These are phyloP conservation scores for Conticribra guillardii DNA, from an alignment of 108 stramenopile species.

Conservation along the genomic window DNA sequence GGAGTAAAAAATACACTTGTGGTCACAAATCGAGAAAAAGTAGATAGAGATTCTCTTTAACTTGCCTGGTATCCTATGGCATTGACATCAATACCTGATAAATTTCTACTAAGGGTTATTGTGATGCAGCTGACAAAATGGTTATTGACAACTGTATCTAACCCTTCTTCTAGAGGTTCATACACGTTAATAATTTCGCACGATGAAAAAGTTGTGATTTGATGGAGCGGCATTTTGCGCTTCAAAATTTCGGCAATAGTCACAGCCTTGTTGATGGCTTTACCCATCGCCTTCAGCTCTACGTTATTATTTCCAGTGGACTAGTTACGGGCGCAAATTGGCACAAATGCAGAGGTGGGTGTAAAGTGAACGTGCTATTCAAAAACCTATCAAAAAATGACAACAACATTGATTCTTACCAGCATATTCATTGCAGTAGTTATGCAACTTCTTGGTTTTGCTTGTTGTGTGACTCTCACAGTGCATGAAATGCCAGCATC, in stretches of 20 bases:
- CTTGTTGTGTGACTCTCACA: slow-evolving; percentile 83
- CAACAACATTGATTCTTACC: slow-evolving; percentile 50
- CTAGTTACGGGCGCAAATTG: background rate
- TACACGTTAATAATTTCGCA: slow-evolving; percentile 85
- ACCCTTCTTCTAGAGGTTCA: slow-evolving; percentile 87
- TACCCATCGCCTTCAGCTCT: slow-evolving; percentile 87
- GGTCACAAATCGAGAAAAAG: no score
- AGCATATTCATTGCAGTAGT: slow-evolving; percentile 80
- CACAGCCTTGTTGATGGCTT: slow-evolving; percentile 91
- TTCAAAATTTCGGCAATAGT: slow-evolving; percentile 89
- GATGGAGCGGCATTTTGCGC: slow-evolving; percentile 85
- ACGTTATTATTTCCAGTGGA: slow-evolving; percentile 57
- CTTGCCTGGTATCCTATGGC: slow-evolving; percentile 81
- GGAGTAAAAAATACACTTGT: no score
- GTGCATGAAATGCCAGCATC: slow-evolving; percentile 36
- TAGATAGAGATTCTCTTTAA: background rate
- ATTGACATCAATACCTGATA: slow-evolving; percentile 56
- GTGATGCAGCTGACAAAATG: slow-evolving; percentile 83
- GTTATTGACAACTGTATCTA: slow-evolving; percentile 77
- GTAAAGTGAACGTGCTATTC: no score
- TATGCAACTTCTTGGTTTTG: slow-evolving; percentile 87
- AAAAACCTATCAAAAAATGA: no score
- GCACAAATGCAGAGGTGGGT: background rate
- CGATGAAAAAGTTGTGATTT: slow-evolving; percentile 68
- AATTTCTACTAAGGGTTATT: slow-evolving; percentile 67